Evolutionary conservation across 129 eudicot genomes (phyloP).

Genomic region (Lactuca saligna): DNA sequence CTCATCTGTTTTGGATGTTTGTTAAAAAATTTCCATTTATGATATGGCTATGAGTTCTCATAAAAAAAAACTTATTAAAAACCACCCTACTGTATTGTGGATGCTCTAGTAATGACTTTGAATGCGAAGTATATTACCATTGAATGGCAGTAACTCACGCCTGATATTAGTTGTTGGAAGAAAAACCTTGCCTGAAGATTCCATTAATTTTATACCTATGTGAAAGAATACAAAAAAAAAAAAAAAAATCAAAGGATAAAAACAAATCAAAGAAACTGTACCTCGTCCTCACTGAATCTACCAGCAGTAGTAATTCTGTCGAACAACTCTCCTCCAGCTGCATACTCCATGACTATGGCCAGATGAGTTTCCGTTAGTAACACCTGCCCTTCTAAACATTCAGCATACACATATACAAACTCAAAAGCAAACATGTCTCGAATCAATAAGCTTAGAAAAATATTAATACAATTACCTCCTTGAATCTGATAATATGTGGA

Average conservation of each 20-base stretch:
- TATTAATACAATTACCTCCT: constrained; percentile 37
- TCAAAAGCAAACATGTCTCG: neutral
- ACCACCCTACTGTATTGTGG: too few species aligned
- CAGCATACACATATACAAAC: neutral
- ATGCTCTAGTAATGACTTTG: neutral
- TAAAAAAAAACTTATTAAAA: too few species aligned
- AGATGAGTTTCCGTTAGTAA: constrained; percentile 55
- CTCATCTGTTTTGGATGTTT: too few species aligned
- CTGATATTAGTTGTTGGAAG: constrained; percentile 75
- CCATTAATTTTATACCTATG: neutral
- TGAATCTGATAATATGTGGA: constrained; percentile 56
- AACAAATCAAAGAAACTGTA: constrained; percentile 4
- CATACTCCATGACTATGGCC: constrained; percentile 72
- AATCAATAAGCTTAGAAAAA: neutral
- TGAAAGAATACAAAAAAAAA: neutral
- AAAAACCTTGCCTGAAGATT: constrained; percentile 59
- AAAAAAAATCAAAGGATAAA: neutral
- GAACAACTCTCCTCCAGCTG: constrained; percentile 65
- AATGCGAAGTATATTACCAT: constrained; percentile 41
- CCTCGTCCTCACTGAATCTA: constrained; percentile 76
- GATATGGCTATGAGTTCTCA: too few species aligned
- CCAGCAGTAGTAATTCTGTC: constrained; percentile 66
- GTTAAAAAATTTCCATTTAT: too few species aligned
- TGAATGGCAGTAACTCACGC: constrained; percentile 82
- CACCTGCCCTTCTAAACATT: constrained; percentile 35